phyloP scores from a whole-genome alignment of 2,329 filamentous ascomycete genomes.

The Stylonectria norvegica region DNA sequence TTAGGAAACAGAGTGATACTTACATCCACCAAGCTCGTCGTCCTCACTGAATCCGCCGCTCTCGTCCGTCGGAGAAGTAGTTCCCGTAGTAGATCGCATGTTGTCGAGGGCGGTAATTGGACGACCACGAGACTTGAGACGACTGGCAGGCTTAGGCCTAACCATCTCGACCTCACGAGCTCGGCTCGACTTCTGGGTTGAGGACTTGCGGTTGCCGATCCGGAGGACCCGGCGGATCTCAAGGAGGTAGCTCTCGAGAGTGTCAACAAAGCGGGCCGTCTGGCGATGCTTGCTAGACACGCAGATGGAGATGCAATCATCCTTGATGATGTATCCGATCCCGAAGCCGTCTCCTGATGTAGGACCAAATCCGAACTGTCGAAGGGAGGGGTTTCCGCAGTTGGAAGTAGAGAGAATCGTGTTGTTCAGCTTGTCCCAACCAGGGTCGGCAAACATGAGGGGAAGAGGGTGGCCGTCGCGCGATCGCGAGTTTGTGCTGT shows the following conservation, averaged over 20 bases:
- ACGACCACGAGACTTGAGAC: slow-evolving; percentile 69
- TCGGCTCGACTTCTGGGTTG: slow-evolving; percentile 43
- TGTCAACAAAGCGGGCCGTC: slow-evolving; percentile 85
- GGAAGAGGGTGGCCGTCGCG: slow-evolving; percentile 57
- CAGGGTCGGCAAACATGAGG: slow-evolving; percentile 77
- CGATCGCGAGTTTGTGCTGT: slow-evolving; percentile 53
- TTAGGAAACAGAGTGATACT: slow-evolving; percentile 52
- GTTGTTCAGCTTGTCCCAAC: slow-evolving; percentile 93
- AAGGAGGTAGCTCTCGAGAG: slow-evolving; percentile 82
- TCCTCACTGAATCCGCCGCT: slow-evolving; percentile 73
- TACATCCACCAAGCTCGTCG: slow-evolving; percentile 90
- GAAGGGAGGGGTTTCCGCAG: slow-evolving; percentile 90
- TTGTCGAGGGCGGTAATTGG: slow-evolving; percentile 61
- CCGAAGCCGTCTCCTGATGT: slow-evolving; percentile 93
- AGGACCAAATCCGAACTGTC: slow-evolving; percentile 95
- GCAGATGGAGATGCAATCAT: slow-evolving; percentile 74
- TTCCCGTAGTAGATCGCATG: slow-evolving; percentile 42
- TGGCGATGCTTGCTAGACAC: slow-evolving; percentile 91
- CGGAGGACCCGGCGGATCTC: slow-evolving; percentile 84
- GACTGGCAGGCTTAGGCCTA: slow-evolving; percentile 37
- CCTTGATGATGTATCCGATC: slow-evolving; percentile 98
- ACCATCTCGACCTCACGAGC: slow-evolving; percentile 51
- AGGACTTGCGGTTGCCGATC: slow-evolving; percentile 54
- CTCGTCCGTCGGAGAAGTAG: slow-evolving; percentile 60
- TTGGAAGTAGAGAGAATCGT: slow-evolving; percentile 97